Percentiles rank a stretch among this genome's conserved stretches.
Evolutionary conservation across 2,329 filamentous ascomycete species (phyloP).

Genomic region (Botrytis hyacinthi): DNA sequence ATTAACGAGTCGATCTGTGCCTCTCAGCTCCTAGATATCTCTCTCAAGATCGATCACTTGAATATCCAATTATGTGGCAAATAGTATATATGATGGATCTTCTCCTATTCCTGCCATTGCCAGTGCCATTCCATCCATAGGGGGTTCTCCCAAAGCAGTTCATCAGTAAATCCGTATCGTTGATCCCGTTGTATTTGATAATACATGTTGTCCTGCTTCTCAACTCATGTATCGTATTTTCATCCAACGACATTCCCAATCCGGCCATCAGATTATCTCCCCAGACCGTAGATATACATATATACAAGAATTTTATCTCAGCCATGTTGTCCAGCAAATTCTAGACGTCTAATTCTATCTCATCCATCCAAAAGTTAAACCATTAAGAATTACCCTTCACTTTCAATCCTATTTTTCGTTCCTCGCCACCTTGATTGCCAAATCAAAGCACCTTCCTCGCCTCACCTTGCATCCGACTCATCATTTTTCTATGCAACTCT

Average conservation of each 20-base stretch:
- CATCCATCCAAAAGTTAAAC: neutral
- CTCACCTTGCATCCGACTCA: slow-evolving; percentile 43
- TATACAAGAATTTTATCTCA: neutral
- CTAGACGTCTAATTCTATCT: neutral
- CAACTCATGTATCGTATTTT: neutral
- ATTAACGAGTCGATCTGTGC: neutral
- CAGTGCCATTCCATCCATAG: neutral
- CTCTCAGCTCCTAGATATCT: neutral
- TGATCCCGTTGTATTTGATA: neutral
- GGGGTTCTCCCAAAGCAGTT: neutral
- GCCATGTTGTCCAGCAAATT: neutral
- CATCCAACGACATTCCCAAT: neutral
- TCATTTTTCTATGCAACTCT: slow-evolving; percentile 72
- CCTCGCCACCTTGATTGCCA: neutral
- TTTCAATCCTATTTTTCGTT: neutral
- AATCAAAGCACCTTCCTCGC: slow-evolving; percentile 4
- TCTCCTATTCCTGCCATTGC: neutral
- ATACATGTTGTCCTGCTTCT: neutral
- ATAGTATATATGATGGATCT: neutral
- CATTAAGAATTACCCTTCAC: neutral
- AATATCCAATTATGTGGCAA: neutral
- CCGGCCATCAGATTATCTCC: neutral
- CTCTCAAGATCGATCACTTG: neutral
- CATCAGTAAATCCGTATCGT: neutral
- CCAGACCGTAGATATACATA: neutral